Evolutionary conservation across 257 asterid genomes (phyloP), one percentile per base, ranked within the genome.

Genomic region (Solanum corneliomulleri): DNA sequence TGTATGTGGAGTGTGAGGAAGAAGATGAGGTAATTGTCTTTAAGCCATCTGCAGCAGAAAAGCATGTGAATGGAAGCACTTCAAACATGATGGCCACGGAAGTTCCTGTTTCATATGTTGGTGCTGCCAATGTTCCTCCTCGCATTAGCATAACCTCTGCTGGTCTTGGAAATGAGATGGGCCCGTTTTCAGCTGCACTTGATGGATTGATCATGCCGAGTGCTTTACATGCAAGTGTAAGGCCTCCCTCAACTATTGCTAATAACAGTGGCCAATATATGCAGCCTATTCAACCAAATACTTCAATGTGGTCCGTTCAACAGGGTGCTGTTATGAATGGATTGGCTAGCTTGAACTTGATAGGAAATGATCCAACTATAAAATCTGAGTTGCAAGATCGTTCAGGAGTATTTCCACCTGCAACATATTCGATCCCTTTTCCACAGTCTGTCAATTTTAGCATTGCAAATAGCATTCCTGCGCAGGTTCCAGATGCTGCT

Each of bases 1-100:
- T 84, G 56, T 88, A 82, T 39, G 71, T 89, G 71, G 97, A 92
- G 78, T 91, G 84, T 45, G 99, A 92, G 62, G 95, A 91, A n/a
- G 98, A 93, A n/a, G 98, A 95, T 27, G 98, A 95, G 91, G 99
- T 95, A 89, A 97, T 97, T 83, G 92, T 97, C 64, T 97, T 97
- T 88, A 95, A 93, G 93, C 99, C 99, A 11, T 87, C 92, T 18
- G 74, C 88, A n/a, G 81, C 88, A 69, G 98, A 96, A 88, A 97
- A 92, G 92, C 91, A 86, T 69, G 75, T 89, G 25, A 95, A 93
- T 74, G 94, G 90, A 11, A 86, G 90, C 49, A 86, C 91, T 62
- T 87, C 92, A 75, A 90, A 90, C 41, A 80, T 84, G 88, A 64
- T 87, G 33, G 84, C 91, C 60, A 82, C 90, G 2, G 91, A 87